A percentile compares a stretch with the other conserved stretches of the same genome.
These are phyloP conservation scores for Lachancea lanzarotensis DNA, from an alignment of 805 yeast species.

Conservation along the genomic window DNA sequence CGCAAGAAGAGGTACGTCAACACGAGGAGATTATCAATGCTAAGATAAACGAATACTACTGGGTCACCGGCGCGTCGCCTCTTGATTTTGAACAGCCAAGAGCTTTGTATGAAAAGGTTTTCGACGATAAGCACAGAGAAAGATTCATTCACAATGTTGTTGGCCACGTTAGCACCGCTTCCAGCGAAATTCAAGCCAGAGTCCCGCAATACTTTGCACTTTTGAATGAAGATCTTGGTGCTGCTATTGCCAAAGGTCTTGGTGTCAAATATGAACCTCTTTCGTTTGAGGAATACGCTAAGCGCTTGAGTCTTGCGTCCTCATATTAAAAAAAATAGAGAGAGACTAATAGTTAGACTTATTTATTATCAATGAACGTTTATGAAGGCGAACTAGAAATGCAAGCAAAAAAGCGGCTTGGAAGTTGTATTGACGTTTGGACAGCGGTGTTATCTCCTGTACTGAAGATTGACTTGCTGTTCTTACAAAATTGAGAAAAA, in stretches of 20 bases:
- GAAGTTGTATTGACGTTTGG: too few relatives aligned
- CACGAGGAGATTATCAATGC: slow-evolving; percentile 37
- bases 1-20: slow-evolving; percentile 24
- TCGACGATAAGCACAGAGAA: slow-evolving; percentile 28
- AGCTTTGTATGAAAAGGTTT: slow-evolving; percentile 37
- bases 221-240: slow-evolving; percentile 37
- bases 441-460: too few relatives aligned
- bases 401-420: too few relatives aligned
- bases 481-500: slow-evolving; percentile 11
- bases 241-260: slow-evolving; percentile 37
- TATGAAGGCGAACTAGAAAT: too few relatives aligned
- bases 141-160: slow-evolving; percentile 35
- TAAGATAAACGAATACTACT: slow-evolving; percentile 33
- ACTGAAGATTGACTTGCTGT: too few relatives aligned
- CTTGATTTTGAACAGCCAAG: slow-evolving; percentile 44
- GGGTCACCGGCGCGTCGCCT: slow-evolving; percentile 37
- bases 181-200: slow-evolving; percentile 31
- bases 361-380: not conserved
- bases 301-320: slow-evolving; percentile 22
- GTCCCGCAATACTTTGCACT: slow-evolving; percentile 40
- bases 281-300: slow-evolving; percentile 32
- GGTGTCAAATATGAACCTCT: slow-evolving; percentile 34
- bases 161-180: slow-evolving; percentile 35
- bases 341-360: too few relatives aligned
- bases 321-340: slow-evolving; percentile 5